Base-by-base conservation (phyloP, 352 stramenopile species). In the Globisporangium perplexum region DNA sequence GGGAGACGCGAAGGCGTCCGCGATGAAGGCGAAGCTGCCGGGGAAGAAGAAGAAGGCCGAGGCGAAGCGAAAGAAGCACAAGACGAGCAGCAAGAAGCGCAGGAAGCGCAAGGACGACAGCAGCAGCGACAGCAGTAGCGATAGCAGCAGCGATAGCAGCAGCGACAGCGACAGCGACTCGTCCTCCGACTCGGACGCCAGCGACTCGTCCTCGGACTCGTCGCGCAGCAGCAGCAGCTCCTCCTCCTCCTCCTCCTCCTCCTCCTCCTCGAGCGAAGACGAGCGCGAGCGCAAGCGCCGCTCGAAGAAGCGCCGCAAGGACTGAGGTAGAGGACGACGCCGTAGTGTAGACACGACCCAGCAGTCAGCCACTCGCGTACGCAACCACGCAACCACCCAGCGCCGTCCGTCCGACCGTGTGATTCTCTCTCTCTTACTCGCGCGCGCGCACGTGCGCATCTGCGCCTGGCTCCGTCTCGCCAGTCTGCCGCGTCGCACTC, bases 231-330 rank as follows among this genome's bases (percentile, higher is more conserved):
- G 30, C 30, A 11, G 30, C 8, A 35, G 30, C 2, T 35, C n/a
- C 22, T 74, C 67, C 0, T 60, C 57, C 30, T 79, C 69, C 20
- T 63, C 55, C 20, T 51, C 53, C 4, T 61, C 56, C 11, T 67
- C 60, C 15, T 59, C 59, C 1, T 62, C 41, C 43, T 53, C 56
- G 46, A 68, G 46, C 31, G 53, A 53, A 18, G 48, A 53, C 43
- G 51, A 63, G n/a, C 33, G 36, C 30, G 24, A 46, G 24, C 59
- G 57, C 39, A 70, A 68, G 26, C 57, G 38, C 35, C 48, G 53
- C 53, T 67, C 51, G 0, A 86, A 88, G 60, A 63, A 65, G 20
- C 72, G 49, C 41, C 66, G 73, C 45, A 76, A 53, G 43, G 60
- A 86, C 23, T 80, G 72, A 51, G 6, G 10, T 23, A 4, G 14